These are phyloP conservation scores for Cryomyces minteri DNA, from an alignment of 495 filamentous ascomycete species.

Conservation along the genomic window DNA sequence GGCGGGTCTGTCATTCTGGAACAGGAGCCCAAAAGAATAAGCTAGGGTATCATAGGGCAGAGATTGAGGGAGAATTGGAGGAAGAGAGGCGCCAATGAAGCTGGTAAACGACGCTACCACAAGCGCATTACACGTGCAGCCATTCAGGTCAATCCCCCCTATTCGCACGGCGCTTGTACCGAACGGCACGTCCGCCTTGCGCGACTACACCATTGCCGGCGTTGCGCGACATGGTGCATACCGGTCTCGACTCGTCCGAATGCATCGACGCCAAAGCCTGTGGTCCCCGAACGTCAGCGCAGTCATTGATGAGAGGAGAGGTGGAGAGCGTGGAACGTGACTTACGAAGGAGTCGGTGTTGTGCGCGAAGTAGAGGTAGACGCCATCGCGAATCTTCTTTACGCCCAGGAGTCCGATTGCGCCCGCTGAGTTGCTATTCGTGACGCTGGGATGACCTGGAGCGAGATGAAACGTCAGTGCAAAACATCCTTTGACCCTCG, in stretches of 20 bases:
- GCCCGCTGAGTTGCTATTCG: slow-evolving; percentile 45
- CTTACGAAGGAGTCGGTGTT: slow-evolving; percentile 78
- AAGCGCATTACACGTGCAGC: background rate
- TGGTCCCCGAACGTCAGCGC: background rate
- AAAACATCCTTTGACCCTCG: background rate
- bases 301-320: background rate
- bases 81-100: background rate
- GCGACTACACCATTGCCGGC: slow-evolving; percentile 17
- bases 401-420: slow-evolving; percentile 73
- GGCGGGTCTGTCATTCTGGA: no score
- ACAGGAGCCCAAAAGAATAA: no score
- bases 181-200: slow-evolving; percentile 18
- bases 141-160: background rate
- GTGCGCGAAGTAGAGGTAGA: slow-evolving; percentile 72
- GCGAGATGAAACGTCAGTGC: slow-evolving; percentile 6
- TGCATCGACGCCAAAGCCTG: slow-evolving; percentile 75
- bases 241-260: slow-evolving; percentile 46
- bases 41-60: background rate
- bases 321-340: background rate
- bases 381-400: slow-evolving; percentile 52
- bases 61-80: background rate
- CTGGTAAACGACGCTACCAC: background rate
- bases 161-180: slow-evolving; percentile 9
- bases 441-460: slow-evolving; percentile 54
- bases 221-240: slow-evolving; percentile 67